Base-by-base conservation (phyloP, 2,329 filamentous ascomycete species). In the Stemphylium lycopersici region DNA sequence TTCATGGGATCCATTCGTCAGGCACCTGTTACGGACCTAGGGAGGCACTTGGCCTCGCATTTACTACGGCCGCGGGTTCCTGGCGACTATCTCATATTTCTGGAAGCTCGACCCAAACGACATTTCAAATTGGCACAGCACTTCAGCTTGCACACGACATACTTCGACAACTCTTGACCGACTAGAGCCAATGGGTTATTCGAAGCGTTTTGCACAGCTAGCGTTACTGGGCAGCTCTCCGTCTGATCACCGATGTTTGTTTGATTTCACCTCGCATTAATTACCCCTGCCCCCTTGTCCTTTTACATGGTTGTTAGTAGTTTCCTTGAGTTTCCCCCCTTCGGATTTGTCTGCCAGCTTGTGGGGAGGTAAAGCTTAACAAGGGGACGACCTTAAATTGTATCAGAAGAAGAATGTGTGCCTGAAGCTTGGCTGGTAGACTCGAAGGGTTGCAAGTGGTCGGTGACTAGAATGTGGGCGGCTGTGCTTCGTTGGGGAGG, bases 331-430 rank as follows among this genome's bases (percentile, higher is more conserved):
- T 70, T 69, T 67, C 61, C 65, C 68, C 59, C 68, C 68, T 72
- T 69, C 69, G 62, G 67, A 69, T 60, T 69, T 75, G 72, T 75
- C 70, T 74, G 65, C 68, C 72, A 72, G 73, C 72, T 70, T 71
- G 69, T 75, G 73, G 73, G 73, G 73, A 75, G 67, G 73, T 74
- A 65, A 68, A 66, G 67, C 61, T 70, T 55, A 61, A 58, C 53
- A 52, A 70, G 72, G 73, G 72, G 72, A 73, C 63, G 72, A 72
- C 65, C 54, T 57, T 62, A 75, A 75, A 74, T 74, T 75, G 61
- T 65, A 63, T 54, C 43, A 61, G 61, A 54, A 56, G 59, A 49
- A 57, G 58, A 58, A 47, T 49, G 46, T 47, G 44, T 39, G 32
- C 55, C 34, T 49, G 58, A 53, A 56, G 51, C 55, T 60, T 40